Conservation (phyloP, 306 rosid genomes). For the Amphicarpaea edgeworthii region DNA sequence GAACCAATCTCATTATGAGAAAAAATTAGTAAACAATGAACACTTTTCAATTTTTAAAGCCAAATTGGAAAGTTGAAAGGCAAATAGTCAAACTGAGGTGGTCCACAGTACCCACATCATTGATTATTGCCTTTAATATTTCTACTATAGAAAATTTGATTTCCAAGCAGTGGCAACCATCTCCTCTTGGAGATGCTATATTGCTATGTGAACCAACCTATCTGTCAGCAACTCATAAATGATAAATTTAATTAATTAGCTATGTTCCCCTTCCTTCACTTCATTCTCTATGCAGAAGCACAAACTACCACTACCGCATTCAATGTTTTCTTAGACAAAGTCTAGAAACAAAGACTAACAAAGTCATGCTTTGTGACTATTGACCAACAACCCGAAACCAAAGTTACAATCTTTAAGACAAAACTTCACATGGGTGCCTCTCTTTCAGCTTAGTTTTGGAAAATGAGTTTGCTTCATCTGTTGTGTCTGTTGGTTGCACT, state of each 20-base stretch:
- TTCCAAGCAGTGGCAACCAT: conserved; percentile 17
- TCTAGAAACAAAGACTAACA: conserved; percentile 1
- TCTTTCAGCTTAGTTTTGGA: conserved; percentile 27
- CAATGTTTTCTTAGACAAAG: neutral
- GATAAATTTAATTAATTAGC: conserved; percentile 39
- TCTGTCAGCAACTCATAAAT: conserved; percentile 52
- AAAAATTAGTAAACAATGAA: too few species aligned
- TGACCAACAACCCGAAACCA: conserved; percentile 33
- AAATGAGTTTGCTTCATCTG: conserved; percentile 52
- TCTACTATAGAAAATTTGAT: conserved; percentile 16
- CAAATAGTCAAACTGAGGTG: conserved; percentile 38
- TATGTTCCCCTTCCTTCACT: neutral
- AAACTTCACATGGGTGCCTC: conserved; percentile 48
- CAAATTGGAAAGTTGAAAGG: neutral
- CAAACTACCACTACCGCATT: conserved; percentile 25
- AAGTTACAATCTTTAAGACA: neutral
- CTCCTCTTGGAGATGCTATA: conserved; percentile 23
- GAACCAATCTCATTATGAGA: too few species aligned
- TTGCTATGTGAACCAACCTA: conserved; percentile 47
- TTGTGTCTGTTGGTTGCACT: conserved; percentile 37
- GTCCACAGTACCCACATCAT: conserved; percentile 40
- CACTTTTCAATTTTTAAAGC: neutral
- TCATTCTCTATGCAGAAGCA: conserved; percentile 31
- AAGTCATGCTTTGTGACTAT: conserved; percentile 20
- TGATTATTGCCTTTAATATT: conserved; percentile 35